Evolutionary conservation across 73 alveolate genomes (phyloP).

Genomic region (Paramecium octaurelia): DNA sequence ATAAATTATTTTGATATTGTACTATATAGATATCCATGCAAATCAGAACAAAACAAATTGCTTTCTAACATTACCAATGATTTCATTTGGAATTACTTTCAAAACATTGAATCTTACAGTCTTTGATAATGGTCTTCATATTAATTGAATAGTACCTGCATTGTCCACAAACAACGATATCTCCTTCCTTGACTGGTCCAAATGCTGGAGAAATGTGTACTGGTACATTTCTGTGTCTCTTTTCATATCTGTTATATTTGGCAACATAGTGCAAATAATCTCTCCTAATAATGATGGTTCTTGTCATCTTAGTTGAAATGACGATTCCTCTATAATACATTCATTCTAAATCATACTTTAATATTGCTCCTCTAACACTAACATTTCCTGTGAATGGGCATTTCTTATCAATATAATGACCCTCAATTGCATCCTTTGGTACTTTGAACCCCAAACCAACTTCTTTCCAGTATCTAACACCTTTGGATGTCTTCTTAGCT

Average conservation of each 20-base stretch:
- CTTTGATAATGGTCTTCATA: conserved; percentile 92
- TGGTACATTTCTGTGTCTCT: conserved; percentile 94
- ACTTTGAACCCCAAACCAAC: conserved; percentile 97
- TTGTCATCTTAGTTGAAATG: conserved; percentile 96
- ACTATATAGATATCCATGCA: not conserved
- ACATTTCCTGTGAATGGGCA: conserved; percentile 99
- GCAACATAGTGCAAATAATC: conserved; percentile 98
- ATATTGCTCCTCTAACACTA: conserved; percentile 93
- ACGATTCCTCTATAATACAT: conserved; percentile 85
- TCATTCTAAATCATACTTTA: conserved; percentile 65
- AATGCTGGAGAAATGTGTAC: conserved; percentile 91
- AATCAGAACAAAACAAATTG: conserved; percentile 84
- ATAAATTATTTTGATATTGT: not conserved
- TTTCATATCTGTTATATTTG: conserved; percentile 93
- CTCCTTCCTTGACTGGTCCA: conserved; percentile 94
- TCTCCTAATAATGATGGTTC: conserved; percentile 97
- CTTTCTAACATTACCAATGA: conserved; percentile 93
- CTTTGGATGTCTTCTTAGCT: conserved; percentile 84
- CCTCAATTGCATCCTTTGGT: conserved; percentile 96
- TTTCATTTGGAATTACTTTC: conserved; percentile 90
- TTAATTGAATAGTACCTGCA: conserved; percentile 75
- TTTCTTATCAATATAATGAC: conserved; percentile 93
- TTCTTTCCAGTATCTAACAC: conserved; percentile 95
- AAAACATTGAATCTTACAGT: conserved; percentile 98
- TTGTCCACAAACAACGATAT: conserved; percentile 97